Base-by-base conservation (phyloP, 192 early-diverging fungal genomes). In the Funneliformis mosseae region DNA sequence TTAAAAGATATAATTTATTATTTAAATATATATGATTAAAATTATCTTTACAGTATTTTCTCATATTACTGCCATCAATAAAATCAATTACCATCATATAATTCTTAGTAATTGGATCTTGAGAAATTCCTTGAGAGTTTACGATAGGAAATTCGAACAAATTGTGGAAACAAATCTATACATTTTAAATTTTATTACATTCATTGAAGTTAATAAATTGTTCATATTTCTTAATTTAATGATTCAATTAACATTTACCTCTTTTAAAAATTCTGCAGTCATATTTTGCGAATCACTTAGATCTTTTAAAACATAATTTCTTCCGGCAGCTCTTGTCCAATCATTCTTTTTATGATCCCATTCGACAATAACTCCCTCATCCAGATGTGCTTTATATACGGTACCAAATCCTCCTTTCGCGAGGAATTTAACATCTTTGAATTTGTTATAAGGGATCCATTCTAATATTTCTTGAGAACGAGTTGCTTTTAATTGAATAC, bases 371-470 rank as follows among this genome's bases (percentile, higher is more conserved):
- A 6, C 5, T 43, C 69, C 69, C 42, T 71, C 69, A 38, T 18
- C n/a, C 69, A 11, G 25, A 48, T 27, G 25, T 21, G 71, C 43
- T 11, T 12, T n/a, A 72, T 73, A 73, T 10, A 73, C 71, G 0
- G 16, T 18, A 10, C 71, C 43, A 50, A 43, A 48, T 5, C 42
- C 71, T 5, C 71, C 71, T n/a, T 43, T 0, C 2, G 8, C 71
- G 5, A 73, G 18, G 5, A n/a, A 50, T 46, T 16, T 4, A 73
- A 73, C 8, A 46, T 73, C 23, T 50, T n/a, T 14, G 14, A 73
- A 46, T 50, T 48, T 50, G 11, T 7, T 11, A 43, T 46, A 73
- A 45, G 71, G 71, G 23, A 73, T 73, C 71, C 71, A 73, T 50
- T 73, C 43, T 73, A 73, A 8, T 45, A 50, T 11, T 50, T 45